Base-by-base conservation (phyloP, 768 basidiomycete species). In the Suillus weaverae region DNA sequence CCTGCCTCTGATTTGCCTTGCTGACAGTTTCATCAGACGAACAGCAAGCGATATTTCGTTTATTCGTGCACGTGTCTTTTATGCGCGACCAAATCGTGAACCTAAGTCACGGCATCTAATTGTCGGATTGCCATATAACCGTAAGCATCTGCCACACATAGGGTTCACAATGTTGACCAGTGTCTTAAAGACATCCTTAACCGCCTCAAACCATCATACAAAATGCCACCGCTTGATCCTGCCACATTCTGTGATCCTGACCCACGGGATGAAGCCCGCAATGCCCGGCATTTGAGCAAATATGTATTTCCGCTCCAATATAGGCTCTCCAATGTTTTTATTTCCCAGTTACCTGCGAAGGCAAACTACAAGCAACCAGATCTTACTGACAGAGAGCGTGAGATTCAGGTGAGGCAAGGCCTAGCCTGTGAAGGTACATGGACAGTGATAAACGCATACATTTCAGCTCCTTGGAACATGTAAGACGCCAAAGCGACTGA, bases 251-350 rank as follows among this genome's bases (percentile, higher is more conserved):
- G 76, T 2, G 83, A 86, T 39, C 82, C 81, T 1, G 84, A 86
- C 66, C 77, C 80, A 32, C 79, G 77, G 10, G 71, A 78, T 64
- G 84, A 84, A 68, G 80, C 79, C 51, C 81, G 81, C 44, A 74
- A 85, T 44, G 83, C 85, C 0, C 83, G 90, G 46, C 87, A 87
- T 67, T 76, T 94, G 1, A 82, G 90, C 39, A 95, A 95, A 77
- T 90, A 94, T 70, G 79, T 99, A 2, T 97, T 99, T 70, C 88
- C 95, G 10, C 82, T 88, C 46, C 91, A 95, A 69, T 94, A 89
- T 70, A 84, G 85, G 0, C 72, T 97, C 1, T 71, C 80, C 5
- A 90, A 80, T 68, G 82, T 88, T 2, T 95, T 95, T 65, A 57
- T 64, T 8, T 43, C 59, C 11, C 62, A 70, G 54, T 64, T 64